Conservation (phyloP, 83 land plant species). For the Thuja plicata region DNA sequence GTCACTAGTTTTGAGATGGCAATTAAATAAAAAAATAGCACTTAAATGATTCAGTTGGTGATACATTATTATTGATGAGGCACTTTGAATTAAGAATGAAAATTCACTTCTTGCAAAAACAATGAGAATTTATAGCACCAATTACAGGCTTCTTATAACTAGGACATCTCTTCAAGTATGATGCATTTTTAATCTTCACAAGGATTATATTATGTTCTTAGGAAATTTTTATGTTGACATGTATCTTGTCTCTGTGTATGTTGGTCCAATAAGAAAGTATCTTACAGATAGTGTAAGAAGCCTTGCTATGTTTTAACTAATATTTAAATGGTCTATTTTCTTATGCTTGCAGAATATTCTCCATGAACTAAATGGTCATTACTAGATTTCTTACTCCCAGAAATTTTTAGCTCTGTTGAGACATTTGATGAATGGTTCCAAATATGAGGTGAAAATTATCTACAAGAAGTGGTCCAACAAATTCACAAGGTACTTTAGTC, state of each 20-base stretch:
- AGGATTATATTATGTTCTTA: background rate
- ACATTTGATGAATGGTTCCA: no score
- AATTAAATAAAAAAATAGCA: no score
- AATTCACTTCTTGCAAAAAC: constrained; percentile 98
- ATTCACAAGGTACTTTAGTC: no score
- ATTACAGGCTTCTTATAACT: constrained; percentile 94
- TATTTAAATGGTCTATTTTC: no score
- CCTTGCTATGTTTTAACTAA: no score
- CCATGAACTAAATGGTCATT: constrained; percentile 99
- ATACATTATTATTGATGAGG: no score
- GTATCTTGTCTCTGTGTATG: background rate
- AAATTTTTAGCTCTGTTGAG: constrained; percentile 98
- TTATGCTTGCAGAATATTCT: constrained; percentile 80
- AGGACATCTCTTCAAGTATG: constrained; percentile 99
- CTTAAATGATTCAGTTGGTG: no score
- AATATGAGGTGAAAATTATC: no score
- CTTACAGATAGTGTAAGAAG: no score
- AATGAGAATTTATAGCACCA: constrained; percentile 94
- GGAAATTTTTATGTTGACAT: background rate
- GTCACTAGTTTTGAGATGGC: constrained; percentile 99
- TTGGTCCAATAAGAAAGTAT: no score
- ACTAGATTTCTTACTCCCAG: constrained; percentile 93
- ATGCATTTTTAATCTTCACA: background rate
- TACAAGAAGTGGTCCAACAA: no score
- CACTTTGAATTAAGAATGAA: no score